These are phyloP conservation scores for Chlorella vulgaris DNA, from an alignment of 139 green algal genomes.

Conservation along the genomic window DNA sequence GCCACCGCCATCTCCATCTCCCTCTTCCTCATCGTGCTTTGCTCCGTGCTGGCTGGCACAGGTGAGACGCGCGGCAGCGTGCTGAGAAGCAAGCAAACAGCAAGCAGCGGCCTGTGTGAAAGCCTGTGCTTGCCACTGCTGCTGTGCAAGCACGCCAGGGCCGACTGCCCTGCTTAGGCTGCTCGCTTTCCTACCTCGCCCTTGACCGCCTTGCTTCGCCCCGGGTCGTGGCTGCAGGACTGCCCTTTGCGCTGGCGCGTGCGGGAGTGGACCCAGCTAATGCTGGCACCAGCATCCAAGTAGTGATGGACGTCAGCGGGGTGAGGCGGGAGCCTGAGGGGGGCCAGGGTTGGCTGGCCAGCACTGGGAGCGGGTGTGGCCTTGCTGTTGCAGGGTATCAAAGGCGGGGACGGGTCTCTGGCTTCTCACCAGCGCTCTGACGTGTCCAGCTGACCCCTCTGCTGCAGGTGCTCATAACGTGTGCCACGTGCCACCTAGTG, in stretches of 20 bases:
- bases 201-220: too few relatives aligned
- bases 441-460: too few relatives aligned
- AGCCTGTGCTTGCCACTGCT: background rate
- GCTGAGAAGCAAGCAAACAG: background rate
- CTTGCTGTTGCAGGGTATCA: too few relatives aligned
- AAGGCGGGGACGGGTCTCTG: too few relatives aligned
- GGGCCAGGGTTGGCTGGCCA: too few relatives aligned
- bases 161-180: too few relatives aligned
- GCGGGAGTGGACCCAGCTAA: conserved; percentile 84
- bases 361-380: too few relatives aligned
- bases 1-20: conserved; percentile 76
- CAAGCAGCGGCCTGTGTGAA: too few relatives aligned
- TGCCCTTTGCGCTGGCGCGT: conserved; percentile 83
- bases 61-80: background rate
- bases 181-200: too few relatives aligned
- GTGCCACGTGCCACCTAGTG: conserved; percentile 78
- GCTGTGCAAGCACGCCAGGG: background rate
- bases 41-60: conserved; percentile 75
- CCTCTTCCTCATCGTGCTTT: conserved; percentile 86
- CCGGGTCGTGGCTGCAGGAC: conserved; percentile 18
- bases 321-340: too few relatives aligned
- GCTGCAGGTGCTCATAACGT: conserved; percentile 88
- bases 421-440: too few relatives aligned
- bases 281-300: conserved; percentile 82
- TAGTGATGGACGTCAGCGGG: conserved; percentile 87